Percentiles rank a stretch among this genome's conserved stretches.
These are phyloP conservation scores for Wilhelminamyces savonicus DNA, from an alignment of 805 yeast genomes.

Conservation along the genomic window DNA sequence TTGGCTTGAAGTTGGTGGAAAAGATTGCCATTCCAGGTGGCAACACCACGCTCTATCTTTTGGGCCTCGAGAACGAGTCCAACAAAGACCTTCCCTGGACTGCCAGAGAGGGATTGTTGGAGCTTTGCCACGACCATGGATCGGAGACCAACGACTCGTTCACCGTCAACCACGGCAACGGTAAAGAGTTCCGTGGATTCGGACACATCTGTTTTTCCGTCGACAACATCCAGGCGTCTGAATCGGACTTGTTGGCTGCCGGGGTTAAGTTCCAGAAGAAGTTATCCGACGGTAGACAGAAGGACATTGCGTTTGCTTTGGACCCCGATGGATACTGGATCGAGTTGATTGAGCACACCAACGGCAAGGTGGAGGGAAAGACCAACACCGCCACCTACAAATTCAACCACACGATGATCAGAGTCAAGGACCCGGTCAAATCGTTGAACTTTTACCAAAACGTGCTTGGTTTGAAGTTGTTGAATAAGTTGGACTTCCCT, in stretches of 20 bases:
- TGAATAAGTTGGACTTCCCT: conserved; percentile 49
- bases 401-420: conserved; percentile 88
- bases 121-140: conserved; percentile 77
- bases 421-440: conserved; percentile 77
- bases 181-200: conserved; percentile 79
- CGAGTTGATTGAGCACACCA: conserved; percentile 65
- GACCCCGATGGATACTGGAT: conserved; percentile 98
- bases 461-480: conserved; percentile 73
- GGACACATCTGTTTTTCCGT: conserved; percentile 92
- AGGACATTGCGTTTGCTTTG: conserved; percentile 86
- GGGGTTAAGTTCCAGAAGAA: conserved; percentile 79
- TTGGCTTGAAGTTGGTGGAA: conserved; percentile 63
- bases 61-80: conserved; percentile 45
- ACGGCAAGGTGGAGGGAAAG: conserved; percentile 32
- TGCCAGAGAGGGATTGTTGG: conserved; percentile 65
- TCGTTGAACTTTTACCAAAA: conserved; percentile 76
- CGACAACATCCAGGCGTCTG: conserved; percentile 62
- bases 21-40: conserved; percentile 46
- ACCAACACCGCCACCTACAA: conserved; percentile 38
- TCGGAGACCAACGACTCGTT: conserved; percentile 52
- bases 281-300: conserved; percentile 85
- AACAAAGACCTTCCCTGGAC: conserved; percentile 33
- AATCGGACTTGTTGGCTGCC: conserved; percentile 48
- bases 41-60: conserved; percentile 62
- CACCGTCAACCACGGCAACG: conserved; percentile 73